Evolutionary conservation across 2,329 filamentous ascomycete genomes (phyloP).

Genomic region (Camillea tinctor): DNA sequence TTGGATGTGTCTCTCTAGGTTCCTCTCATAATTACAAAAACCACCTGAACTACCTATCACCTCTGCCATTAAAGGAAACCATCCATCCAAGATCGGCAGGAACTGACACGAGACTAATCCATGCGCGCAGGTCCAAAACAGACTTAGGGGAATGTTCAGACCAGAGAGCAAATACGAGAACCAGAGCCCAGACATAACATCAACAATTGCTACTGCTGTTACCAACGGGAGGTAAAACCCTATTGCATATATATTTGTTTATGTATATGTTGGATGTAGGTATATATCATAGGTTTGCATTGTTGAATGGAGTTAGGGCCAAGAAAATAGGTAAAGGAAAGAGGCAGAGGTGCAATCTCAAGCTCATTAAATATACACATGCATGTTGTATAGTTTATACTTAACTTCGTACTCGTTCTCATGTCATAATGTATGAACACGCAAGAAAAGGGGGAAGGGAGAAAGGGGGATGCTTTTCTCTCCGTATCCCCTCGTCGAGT

Average conservation of each 20-base stretch:
- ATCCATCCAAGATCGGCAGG: no score
- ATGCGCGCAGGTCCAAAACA: slow-evolving; percentile 36
- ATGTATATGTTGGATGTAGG: no score
- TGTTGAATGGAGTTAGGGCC: slow-evolving; percentile 34
- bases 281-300: slow-evolving; percentile 24
- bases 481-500: no score
- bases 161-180: slow-evolving; percentile 27
- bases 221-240: slow-evolving; percentile 12
- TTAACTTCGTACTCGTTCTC: no score
- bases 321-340: no score
- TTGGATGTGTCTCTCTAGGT: no score
- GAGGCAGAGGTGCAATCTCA: no score
- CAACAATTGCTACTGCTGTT: neutral
- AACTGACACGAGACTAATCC: slow-evolving; percentile 5
- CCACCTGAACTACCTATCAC: slow-evolving; percentile 1
- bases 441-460: slow-evolving; percentile 2
- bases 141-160: slow-evolving; percentile 38
- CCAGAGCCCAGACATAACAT: slow-evolving; percentile 18
- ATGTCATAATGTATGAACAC: slow-evolving; percentile 11
- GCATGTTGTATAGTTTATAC: no score
- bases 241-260: slow-evolving; percentile 13
- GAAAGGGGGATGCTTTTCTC: no score
- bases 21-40: no score
- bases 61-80: no score
- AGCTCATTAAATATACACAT: no score